A percentile compares a stretch with the other conserved stretches of the same genome.
Conservation (phyloP, 805 yeast species). For the Pichia membranifaciens region DNA sequence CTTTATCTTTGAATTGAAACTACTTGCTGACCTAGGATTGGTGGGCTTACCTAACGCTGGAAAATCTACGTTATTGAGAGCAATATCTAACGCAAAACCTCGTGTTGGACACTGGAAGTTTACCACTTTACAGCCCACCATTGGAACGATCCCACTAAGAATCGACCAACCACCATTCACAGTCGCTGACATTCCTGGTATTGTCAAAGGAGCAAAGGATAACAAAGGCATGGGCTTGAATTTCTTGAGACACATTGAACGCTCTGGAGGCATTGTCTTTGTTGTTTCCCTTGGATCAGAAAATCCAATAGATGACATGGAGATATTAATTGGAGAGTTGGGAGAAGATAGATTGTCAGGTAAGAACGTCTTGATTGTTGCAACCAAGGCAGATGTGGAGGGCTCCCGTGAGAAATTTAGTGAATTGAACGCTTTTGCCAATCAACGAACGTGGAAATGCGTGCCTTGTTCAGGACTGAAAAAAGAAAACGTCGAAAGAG, state of each 20-base stretch:
- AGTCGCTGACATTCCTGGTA: constrained; percentile 97
- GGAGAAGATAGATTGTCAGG: constrained; percentile 54
- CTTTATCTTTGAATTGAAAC: constrained; percentile 77
- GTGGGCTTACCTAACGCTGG: constrained; percentile 98
- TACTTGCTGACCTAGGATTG: constrained; percentile 87
- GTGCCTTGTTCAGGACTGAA: constrained; percentile 81
- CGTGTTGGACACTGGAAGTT: constrained; percentile 96
- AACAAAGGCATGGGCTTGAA: constrained; percentile 93
- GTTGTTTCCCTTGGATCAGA: constrained; percentile 69
- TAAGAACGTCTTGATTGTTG: constrained; percentile 70
- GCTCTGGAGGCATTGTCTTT: constrained; percentile 85
- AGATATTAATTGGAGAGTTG: constrained; percentile 60
- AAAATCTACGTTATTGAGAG: constrained; percentile 79
- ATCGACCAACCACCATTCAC: constrained; percentile 69
- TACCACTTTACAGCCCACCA: constrained; percentile 86
- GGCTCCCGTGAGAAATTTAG: constrained; percentile 44
- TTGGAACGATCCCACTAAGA: constrained; percentile 75
- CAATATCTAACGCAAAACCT: constrained; percentile 85
- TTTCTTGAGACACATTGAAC: constrained; percentile 84
- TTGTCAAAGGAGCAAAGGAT: constrained; percentile 78
- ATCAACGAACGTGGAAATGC: constrained; percentile 50
- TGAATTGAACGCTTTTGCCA: constrained; percentile 41
- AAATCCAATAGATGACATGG: constrained; percentile 62
- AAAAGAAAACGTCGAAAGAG: constrained; percentile 64
- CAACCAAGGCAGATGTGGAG: constrained; percentile 87